phyloP scores from a whole-genome alignment of 257 asterid genomes.

The Nicotiana paniculata region DNA sequence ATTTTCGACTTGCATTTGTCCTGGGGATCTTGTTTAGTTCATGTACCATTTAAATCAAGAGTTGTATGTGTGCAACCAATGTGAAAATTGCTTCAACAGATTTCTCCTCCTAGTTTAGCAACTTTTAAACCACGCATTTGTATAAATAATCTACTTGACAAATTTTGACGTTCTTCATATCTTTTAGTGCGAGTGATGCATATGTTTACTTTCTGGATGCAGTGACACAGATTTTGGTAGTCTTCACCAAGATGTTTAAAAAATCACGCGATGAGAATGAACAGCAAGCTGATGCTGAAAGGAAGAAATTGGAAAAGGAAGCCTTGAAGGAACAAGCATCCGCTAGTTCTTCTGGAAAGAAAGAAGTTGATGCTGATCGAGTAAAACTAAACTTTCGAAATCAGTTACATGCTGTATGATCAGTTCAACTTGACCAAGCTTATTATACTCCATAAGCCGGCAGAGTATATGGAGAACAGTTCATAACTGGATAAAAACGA shows the following conservation, averaged over 20 bases:
- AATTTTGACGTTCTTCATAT: not conserved
- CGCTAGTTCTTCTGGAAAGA: conserved; percentile 61
- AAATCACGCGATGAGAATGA: conserved; percentile 84
- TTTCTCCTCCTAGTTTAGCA: not conserved
- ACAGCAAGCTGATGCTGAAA: conserved; percentile 83
- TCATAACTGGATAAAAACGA: not conserved
- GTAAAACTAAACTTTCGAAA: not conserved
- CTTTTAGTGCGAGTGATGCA: not conserved
- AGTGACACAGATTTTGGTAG: conserved; percentile 84
- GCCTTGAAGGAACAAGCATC: conserved; percentile 77
- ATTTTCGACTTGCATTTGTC: not conserved
- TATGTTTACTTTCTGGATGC: conserved; percentile 22
- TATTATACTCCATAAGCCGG: not conserved
- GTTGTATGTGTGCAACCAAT: not conserved
- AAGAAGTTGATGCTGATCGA: conserved; percentile 68
- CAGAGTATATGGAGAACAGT: not conserved
- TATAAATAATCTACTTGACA: not conserved
- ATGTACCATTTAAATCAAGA: not conserved
- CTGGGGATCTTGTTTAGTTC: not conserved
- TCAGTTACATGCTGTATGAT: conserved; percentile 4
- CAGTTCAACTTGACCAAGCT: not conserved
- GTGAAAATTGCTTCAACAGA: not conserved
- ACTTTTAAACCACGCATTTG: not conserved
- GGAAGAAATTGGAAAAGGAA: conserved; percentile 88
- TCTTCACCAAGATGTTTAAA: conserved; percentile 77